Evolutionary conservation across 2,329 filamentous ascomycete species (phyloP), one percentile per base, ranked within the genome.

Genomic region (Xylariaceae sp.): DNA sequence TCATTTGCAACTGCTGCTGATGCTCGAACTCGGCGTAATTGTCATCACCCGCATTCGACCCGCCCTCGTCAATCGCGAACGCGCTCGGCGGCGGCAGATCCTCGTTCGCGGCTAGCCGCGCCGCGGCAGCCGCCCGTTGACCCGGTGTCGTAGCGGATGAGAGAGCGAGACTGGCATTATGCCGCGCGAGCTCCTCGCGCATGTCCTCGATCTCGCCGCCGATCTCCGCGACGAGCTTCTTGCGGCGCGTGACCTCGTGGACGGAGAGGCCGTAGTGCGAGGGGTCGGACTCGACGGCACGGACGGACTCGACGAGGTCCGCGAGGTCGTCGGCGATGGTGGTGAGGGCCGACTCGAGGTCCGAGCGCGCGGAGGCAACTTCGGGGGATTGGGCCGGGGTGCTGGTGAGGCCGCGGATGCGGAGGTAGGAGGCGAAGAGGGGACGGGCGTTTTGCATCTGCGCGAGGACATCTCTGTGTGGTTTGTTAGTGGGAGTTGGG

Each of bases 371-470:
- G 55, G 88, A 86, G 71, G 89, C 84, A 61, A 99, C 90, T 73
- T 99, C 94, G 10, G 91, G 92, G 15, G 90, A 92, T 49, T 81
- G 80, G 11, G 87, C 55, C 77, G 87, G 57, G 77, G 57, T 61
- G 55, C 87, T 87, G 60, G 87, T 84, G 30, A 96, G 87, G 51
- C 92, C 94, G 71, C 92, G 90, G 77, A 99, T 99, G 72, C 94
- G 93, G 49, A 96, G 84, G 79, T 96, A 99, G 13, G 92, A 97
- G 64, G 89, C 87, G 80, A 97, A 97, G 59, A 97, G 86, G 55
- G 92, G 88, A 8, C 93, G 88, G 56, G 90, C 89, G 11, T 85
- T 85, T 65, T 88, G 83, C 64, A 99, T 86, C 62, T 95, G 89
- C 64, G 86, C 78, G 66, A 96, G 87, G 66, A 97, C 90, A 77